A percentile compares a stretch with the other conserved stretches of the same genome.
These are phyloP conservation scores for Barnettozyma vustinii DNA, from an alignment of 805 yeast genomes.

Conservation along the genomic window DNA sequence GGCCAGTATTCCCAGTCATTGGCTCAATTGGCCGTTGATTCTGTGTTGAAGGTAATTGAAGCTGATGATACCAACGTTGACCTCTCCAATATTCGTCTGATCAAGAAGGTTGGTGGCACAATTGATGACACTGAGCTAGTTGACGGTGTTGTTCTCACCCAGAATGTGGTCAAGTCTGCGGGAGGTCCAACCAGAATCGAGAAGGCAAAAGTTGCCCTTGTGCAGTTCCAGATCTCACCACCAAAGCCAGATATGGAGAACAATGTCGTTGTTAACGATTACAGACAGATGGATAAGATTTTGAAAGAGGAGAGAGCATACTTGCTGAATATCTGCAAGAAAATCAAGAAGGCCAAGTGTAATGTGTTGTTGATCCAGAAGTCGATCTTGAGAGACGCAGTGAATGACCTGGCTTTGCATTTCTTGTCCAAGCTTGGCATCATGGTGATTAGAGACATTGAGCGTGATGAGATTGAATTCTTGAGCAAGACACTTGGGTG, in stretches of 20 bases:
- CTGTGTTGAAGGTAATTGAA: conserved; percentile 74
- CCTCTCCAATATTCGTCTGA: conserved; percentile 77
- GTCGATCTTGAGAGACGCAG: conserved; percentile 83
- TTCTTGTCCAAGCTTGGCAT: conserved; percentile 89
- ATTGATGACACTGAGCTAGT: conserved; percentile 93
- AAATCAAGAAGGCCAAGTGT: conserved; percentile 95
- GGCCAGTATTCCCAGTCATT: conserved; percentile 82
- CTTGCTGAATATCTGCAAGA: conserved; percentile 88
- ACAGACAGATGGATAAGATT: conserved; percentile 98
- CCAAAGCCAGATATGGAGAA: conserved; percentile 94
- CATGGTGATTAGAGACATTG: conserved; percentile 92
- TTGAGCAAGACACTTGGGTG: conserved; percentile 79
- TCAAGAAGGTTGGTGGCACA: conserved; percentile 95
- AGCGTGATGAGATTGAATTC: conserved; percentile 96
- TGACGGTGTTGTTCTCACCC: conserved; percentile 91
- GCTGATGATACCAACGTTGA: conserved; percentile 67
- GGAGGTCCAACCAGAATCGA: conserved; percentile 95
- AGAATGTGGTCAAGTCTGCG: conserved; percentile 80
- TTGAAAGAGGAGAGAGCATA: conserved; percentile 97
- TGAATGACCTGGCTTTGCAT: conserved; percentile 88
- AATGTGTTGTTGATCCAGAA: conserved; percentile 85
- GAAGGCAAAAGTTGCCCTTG: conserved; percentile 86
- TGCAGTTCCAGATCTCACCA: conserved; percentile 88
- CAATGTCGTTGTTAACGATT: conserved; percentile 94
- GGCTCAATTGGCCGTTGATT: conserved; percentile 92